A percentile compares a stretch with the other conserved stretches of the same genome.
Conservation (phyloP, 495 filamentous ascomycete genomes). For the Aspergillus incahuasiensis region DNA sequence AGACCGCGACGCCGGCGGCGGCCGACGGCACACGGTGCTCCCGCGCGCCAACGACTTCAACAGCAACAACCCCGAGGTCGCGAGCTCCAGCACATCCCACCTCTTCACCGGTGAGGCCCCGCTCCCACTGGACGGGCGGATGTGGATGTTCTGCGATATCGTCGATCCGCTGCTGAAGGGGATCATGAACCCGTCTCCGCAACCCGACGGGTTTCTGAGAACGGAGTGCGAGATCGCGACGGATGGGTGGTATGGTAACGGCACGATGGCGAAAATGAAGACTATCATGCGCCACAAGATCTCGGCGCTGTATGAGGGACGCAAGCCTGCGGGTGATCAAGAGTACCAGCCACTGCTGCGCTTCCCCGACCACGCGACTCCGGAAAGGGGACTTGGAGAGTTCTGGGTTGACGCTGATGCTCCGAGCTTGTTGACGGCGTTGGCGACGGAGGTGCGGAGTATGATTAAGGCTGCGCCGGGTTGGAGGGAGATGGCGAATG, state of each 20-base stretch:
- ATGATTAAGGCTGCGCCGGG: constrained; percentile 35
- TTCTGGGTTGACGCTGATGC: constrained; percentile 33
- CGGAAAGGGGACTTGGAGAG: constrained; percentile 21
- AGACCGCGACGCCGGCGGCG: constrained; percentile 65
- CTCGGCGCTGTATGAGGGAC: constrained; percentile 37
- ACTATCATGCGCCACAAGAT: constrained; percentile 85
- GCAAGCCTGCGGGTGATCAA: constrained; percentile 38
- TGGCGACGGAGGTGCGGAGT: constrained; percentile 38
- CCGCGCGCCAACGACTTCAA: constrained; percentile 16
- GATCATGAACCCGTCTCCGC: constrained; percentile 16
- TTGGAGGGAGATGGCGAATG: constrained; percentile 26
- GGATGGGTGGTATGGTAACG: constrained; percentile 79
- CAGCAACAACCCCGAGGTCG: constrained; percentile 13
- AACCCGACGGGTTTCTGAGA: constrained; percentile 26
- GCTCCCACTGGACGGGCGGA: constrained; percentile 67
- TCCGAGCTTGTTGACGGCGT: constrained; percentile 24
- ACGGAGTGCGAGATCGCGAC: constrained; percentile 50
- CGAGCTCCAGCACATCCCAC: constrained; percentile 41
- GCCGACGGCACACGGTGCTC: constrained; percentile 32
- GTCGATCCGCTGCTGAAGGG: constrained; percentile 63
- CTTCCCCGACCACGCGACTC: constrained; percentile 41
- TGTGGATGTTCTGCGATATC: constrained; percentile 93
- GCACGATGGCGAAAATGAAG: constrained; percentile 72
- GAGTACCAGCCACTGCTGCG: constrained; percentile 43
- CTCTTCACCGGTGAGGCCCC: constrained; percentile 70